Evolutionary conservation across 345 rosid species (phyloP).

Genomic region (Hibiscus tridactylites): DNA sequence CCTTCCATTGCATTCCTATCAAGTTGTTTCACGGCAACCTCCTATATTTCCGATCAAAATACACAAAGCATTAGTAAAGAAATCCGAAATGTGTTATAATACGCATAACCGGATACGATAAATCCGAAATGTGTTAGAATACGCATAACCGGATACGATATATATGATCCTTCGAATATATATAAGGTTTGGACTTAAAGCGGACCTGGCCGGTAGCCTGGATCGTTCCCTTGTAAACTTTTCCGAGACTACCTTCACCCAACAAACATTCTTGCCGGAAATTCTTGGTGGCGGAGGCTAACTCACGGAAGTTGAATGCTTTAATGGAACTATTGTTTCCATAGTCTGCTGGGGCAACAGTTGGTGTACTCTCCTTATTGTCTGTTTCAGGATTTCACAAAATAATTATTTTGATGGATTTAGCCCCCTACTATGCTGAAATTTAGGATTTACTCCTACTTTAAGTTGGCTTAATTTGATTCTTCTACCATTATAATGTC

Average conservation of each 20-base stretch:
- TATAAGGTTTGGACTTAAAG: background rate
- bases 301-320: constrained; percentile 51
- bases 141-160: background rate
- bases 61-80: background rate
- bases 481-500: no score
- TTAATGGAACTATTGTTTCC: constrained; percentile 15
- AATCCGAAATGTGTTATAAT: background rate
- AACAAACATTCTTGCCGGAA: constrained; percentile 62
- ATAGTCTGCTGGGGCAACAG: background rate
- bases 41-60: constrained; percentile 12
- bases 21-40: constrained; percentile 52
- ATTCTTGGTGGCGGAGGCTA: constrained; percentile 69
- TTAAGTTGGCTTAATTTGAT: no score
- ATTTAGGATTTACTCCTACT: no score
- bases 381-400: background rate
- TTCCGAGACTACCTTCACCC: background rate
- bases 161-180: no score
- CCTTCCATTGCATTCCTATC: constrained; percentile 41
- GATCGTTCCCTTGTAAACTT: constrained; percentile 24
- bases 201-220: constrained; percentile 50
- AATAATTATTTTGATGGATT: no score
- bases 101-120: background rate
- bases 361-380: background rate
- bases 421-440: no score
- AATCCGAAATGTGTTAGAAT: background rate